Evolutionary conservation across 2,329 filamentous ascomycete genomes (phyloP), one percentile per base, ranked within the genome.

Genomic region (Chrysosporium queenslandicum): DNA sequence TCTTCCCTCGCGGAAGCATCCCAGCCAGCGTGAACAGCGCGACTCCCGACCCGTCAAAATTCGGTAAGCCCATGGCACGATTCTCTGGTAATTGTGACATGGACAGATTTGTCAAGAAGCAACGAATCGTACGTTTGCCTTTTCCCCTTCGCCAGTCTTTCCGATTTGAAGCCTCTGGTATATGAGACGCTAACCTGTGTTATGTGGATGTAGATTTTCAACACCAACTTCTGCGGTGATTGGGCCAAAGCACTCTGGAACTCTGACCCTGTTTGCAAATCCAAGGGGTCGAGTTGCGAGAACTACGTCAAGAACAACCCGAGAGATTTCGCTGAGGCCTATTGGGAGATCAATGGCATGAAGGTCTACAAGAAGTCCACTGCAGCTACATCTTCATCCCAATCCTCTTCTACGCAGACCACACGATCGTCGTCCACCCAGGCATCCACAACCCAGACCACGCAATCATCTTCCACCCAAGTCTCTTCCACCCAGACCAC

Each of bases 211-310:
- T 47, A 69, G 67, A 62, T 71, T 49, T 70, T 84, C 34, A 94
- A 86, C 69, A 92, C 83, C 0, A 83, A 83, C 7, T 86, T 92
- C 64, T 94, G 88, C 67, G 88, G 88, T 16, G 79, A 83, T 61
- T 94, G 87, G 87, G 87, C 87, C 4, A 85, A 85, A 12, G 65
- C 71, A 41, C 78, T 82, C 12, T 92, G 84, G 82, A 61, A 63
- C 53, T 59, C 64, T 40, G 76, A 81, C 55, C 56, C 68, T 3
- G 75, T 77, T 40, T 87, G 85, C 66, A 69, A 73, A 1, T 68
- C 75, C 30, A 73, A 79, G 60, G 83, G 80, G 16, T 5, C 36
- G 0, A 82, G 80, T 0, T 94, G 87, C 71, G 66, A 81, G 23
- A 79, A 81, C 11, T 92, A 80, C 65, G 87, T 91, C 16, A 73